These are phyloP conservation scores for Vitis rupestris DNA, from an alignment of 164 flowering plant genomes.

Conservation along the genomic window DNA sequence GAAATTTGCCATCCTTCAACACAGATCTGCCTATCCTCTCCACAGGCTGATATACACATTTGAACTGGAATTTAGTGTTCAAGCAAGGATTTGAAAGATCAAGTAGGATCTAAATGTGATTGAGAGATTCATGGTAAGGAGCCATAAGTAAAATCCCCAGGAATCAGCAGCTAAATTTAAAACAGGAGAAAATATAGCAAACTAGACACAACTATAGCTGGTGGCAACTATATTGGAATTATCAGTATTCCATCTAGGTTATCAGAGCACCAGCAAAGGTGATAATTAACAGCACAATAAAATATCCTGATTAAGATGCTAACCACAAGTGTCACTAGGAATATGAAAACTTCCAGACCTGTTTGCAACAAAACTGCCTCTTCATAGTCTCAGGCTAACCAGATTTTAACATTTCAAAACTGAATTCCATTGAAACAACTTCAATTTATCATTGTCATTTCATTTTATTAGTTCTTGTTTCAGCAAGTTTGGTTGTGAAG, in stretches of 20 bases:
- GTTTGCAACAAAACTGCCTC: too few relatives aligned
- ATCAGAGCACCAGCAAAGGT: too few relatives aligned
- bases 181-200: neutral
- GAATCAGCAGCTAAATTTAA: neutral
- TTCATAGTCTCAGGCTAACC: too few relatives aligned
- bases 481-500: too few relatives aligned
- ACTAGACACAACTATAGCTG: neutral
- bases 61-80: slow-evolving; percentile 1
- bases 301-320: too few relatives aligned
- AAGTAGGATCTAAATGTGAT: neutral
- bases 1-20: slow-evolving; percentile 47
- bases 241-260: neutral
- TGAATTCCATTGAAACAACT: too few relatives aligned
- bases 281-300: too few relatives aligned
- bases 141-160: neutral
- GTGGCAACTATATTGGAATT: neutral
- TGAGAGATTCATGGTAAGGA: neutral
- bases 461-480: too few relatives aligned
- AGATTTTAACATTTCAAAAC: too few relatives aligned
- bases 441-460: too few relatives aligned
- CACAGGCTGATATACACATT: slow-evolving; percentile 46
- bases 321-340: too few relatives aligned
- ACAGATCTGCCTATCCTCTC: slow-evolving; percentile 66
- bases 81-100: neutral
- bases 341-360: too few relatives aligned